A percentile compares a stretch with the other conserved stretches of the same genome.
These are phyloP conservation scores for Agastache rugosa DNA, from an alignment of 257 asterid species.

Conservation along the genomic window DNA sequence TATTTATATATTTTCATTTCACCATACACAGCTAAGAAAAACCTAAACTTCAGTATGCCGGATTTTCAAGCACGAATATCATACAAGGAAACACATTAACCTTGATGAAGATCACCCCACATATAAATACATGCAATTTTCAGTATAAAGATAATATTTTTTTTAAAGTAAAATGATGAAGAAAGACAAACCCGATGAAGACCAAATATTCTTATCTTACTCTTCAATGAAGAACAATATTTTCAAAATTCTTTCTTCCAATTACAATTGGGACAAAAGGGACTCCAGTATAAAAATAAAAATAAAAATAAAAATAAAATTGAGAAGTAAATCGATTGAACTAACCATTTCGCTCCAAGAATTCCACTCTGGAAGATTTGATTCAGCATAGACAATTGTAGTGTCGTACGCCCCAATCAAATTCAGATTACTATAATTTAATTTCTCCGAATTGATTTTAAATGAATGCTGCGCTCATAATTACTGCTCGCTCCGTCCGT, in stretches of 20 bases:
- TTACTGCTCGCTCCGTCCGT: no score
- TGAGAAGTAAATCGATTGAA: conserved; percentile 31
- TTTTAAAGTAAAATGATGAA: not conserved
- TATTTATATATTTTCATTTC: not conserved
- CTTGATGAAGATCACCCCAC: not conserved
- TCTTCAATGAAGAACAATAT: not conserved
- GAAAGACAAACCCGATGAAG: conserved; percentile 17
- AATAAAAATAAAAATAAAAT: not conserved
- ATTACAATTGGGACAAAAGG: no score
- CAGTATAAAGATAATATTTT: not conserved
- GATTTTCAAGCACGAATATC: not conserved
- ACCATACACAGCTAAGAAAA: not conserved
- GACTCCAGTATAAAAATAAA: no score
- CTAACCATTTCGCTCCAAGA: conserved; percentile 86
- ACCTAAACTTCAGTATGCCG: not conserved
- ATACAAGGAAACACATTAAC: not conserved
- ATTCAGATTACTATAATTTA: not conserved
- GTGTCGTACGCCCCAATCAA: not conserved
- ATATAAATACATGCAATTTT: not conserved
- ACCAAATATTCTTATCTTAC: conserved; percentile 6
- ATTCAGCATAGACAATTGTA: conserved; percentile 70
- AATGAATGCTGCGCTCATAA: not conserved
- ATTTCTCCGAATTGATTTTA: not conserved
- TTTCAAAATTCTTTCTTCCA: conserved; percentile 2
- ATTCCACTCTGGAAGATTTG: conserved; percentile 87